Base-by-base conservation (phyloP, 164 flowering plant genomes). In the Nymphaea colorata region DNA sequence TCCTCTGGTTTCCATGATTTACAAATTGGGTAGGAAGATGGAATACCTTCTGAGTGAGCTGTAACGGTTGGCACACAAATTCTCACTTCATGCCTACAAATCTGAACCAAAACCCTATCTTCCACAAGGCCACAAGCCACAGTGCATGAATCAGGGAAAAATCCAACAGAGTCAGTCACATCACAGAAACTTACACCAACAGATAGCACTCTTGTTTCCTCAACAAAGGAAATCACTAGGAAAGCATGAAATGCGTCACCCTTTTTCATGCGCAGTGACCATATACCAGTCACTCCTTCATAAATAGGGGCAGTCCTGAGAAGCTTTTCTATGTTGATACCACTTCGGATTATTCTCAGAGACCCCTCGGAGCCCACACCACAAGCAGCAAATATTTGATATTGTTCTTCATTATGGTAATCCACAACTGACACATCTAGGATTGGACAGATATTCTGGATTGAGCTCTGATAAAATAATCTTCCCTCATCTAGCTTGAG, bases 351-450 rank as follows among this genome's bases (percentile, higher is more conserved):
- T 67, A 90, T 81, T 80, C 99, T 85, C 65, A 94, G 76, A 43
- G 99, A 91, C 18, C 99, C 99, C 75, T 90, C 96, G 12, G 96
- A 91, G 68, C 86, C 86, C 84, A 86, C 76, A 36, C 99, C 99
- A 79, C 96, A 91, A 74, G 96, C 91, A 18, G 96, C 97, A 82
- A 86, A 91, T 79, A 91, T 84, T 76, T 94, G 98, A 74, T 87
- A 90, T 67, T 83, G 93, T 78, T 85, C 85, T 80, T 86, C 99
- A 76, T 87, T 82, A 70, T 82, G 87, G 78, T 74, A 79, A 82
- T 91, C 90, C 72, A 88, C 87, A 74, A 86, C 76, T 59, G 94
- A 82, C 81, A 87, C 79, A 75, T 94, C 99, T 70, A 91, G 78
- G 67, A 94, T 87, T 67, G 99, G 99, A 68, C 93, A 89, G 79